Conservation (phyloP, 2,329 filamentous ascomycete species). For the Scedosporium apiospermum region DNA sequence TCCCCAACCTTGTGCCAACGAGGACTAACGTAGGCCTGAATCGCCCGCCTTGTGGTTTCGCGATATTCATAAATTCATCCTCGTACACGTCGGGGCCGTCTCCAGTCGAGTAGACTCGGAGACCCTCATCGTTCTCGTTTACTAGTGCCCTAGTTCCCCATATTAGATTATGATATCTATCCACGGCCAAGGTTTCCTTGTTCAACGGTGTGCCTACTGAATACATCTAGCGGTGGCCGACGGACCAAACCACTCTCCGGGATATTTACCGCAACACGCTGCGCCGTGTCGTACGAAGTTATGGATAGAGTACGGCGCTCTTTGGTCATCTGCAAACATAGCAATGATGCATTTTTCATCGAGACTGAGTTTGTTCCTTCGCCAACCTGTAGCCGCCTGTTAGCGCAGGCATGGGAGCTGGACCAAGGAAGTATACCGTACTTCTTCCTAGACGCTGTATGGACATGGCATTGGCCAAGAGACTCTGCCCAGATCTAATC, state of each 20-base stretch:
- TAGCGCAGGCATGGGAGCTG: neutral
- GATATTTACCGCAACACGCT: conserved; percentile 80
- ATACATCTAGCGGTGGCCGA: conserved; percentile 92
- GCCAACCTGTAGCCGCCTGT: conserved; percentile 52
- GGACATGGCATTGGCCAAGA: conserved; percentile 77
- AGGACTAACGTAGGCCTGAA: conserved; percentile 85
- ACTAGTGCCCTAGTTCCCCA: conserved; percentile 56
- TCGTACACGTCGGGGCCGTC: conserved; percentile 91
- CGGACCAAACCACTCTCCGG: conserved; percentile 98
- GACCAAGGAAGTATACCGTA: conserved; percentile 25
- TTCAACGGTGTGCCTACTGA: conserved; percentile 48
- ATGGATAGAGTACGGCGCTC: conserved; percentile 88
- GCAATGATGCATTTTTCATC: conserved; percentile 66
- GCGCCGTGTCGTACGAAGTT: conserved; percentile 87
- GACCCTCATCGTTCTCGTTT: conserved; percentile 50
- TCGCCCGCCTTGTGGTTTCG: conserved; percentile 51
- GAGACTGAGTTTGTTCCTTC: conserved; percentile 45
- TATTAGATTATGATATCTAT: conserved; percentile 1
- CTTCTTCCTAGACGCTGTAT: conserved; percentile 70
- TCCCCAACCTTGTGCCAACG: conserved; percentile 79
- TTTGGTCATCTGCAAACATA: conserved; percentile 78
- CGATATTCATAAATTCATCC: conserved; percentile 72
- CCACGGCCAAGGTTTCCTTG: neutral
- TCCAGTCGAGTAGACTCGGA: conserved; percentile 81
- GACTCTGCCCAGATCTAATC: conserved; percentile 91